Percentiles rank a stretch among this genome's conserved stretches.
Evolutionary conservation across 768 basidiomycete species (phyloP).

Genomic region (Sarcodon sp.): DNA sequence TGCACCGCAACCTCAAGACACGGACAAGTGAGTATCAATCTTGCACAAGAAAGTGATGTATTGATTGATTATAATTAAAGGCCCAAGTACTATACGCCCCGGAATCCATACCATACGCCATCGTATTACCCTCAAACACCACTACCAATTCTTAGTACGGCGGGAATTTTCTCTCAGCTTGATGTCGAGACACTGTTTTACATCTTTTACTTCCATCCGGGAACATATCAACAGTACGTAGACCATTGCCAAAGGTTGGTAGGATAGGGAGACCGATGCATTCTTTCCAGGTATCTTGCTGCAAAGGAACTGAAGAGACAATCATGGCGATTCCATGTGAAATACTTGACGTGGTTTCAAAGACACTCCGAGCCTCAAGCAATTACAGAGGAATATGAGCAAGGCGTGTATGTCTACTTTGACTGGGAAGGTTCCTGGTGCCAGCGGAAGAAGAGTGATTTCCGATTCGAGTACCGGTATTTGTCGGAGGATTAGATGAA

Average conservation of each 20-base stretch:
- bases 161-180: slow-evolving; percentile 77
- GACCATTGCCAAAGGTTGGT: neutral
- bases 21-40: slow-evolving; percentile 60
- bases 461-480: slow-evolving; percentile 94
- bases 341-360: slow-evolving; percentile 99
- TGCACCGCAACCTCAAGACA: slow-evolving; percentile 87
- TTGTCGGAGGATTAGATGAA: slow-evolving; percentile 69
- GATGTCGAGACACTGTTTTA: slow-evolving; percentile 98
- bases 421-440: slow-evolving; percentile 99
- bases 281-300: slow-evolving; percentile 62
- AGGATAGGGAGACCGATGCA: slow-evolving; percentile 2
- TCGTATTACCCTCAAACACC: slow-evolving; percentile 90
- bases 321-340: slow-evolving; percentile 98
- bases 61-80: slow-evolving; percentile 24
- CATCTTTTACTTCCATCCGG: slow-evolving; percentile 96
- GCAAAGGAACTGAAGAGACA: slow-evolving; percentile 96
- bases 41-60: neutral
- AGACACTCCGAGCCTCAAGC: slow-evolving; percentile 95
- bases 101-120: slow-evolving; percentile 86
- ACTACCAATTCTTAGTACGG: slow-evolving; percentile 65
- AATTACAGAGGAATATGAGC: slow-evolving; percentile 98
- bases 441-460: slow-evolving; percentile 95
- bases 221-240: slow-evolving; percentile 93
- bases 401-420: slow-evolving; percentile 98
- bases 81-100: slow-evolving; percentile 93